Conservation (phyloP, 2,329 filamentous ascomycete species). For the Fusarium succisae region DNA sequence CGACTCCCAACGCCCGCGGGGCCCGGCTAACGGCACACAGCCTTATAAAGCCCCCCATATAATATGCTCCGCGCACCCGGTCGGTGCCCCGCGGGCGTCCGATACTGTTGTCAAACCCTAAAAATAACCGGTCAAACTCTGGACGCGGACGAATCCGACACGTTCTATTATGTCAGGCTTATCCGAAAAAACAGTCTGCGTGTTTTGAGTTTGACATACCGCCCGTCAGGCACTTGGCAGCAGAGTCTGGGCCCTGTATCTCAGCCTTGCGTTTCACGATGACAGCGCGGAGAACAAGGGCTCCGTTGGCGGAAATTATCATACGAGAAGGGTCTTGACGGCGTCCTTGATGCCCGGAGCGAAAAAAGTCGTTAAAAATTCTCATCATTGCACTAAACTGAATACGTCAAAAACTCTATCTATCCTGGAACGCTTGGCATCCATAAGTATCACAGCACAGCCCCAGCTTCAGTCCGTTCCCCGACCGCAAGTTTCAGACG, state of each 20-base stretch:
- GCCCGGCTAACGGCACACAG: background rate
- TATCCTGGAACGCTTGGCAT: background rate
- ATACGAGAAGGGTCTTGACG: background rate
- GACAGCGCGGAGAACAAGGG: background rate
- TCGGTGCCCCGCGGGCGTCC: conserved; percentile 4
- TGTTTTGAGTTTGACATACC: background rate
- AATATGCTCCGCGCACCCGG: background rate
- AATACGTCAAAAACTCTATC: background rate
- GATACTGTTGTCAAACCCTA: background rate
- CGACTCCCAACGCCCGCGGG: background rate
- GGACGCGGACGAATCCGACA: background rate
- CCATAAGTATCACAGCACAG: background rate
- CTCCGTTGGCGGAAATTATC: background rate
- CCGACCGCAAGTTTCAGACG: background rate
- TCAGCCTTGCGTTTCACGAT: background rate
- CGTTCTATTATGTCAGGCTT: background rate
- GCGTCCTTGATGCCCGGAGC: background rate
- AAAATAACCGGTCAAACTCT: background rate
- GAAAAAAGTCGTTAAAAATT: background rate
- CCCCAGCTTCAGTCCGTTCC: background rate
- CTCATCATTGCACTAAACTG: background rate
- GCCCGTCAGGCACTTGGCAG: background rate
- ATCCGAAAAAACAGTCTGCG: background rate
- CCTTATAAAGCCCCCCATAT: background rate
- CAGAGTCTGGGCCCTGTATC: background rate